These are phyloP conservation scores for Polytrichum formosum DNA, from an alignment of 225 moss, liverwort and hornwort genomes.

Conservation along the genomic window DNA sequence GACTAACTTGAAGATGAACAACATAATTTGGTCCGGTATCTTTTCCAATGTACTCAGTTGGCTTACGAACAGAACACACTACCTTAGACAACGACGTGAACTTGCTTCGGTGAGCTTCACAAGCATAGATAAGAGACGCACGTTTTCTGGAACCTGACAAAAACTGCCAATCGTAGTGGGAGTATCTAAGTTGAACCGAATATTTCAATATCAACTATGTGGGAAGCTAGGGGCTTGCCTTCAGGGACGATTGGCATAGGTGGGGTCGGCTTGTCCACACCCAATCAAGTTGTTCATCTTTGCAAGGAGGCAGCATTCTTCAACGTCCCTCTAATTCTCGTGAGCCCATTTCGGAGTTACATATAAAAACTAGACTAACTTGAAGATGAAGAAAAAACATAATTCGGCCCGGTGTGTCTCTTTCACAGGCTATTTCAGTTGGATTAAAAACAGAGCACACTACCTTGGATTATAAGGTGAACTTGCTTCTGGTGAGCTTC, in stretches of 20 bases:
- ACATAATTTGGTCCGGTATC: background rate
- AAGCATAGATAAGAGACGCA: conserved; percentile 25
- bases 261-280: too few relatives aligned
- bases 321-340: too few relatives aligned
- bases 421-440: too few relatives aligned
- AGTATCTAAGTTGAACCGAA: background rate
- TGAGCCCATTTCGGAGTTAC: too few relatives aligned
- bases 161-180: conserved; percentile 10
- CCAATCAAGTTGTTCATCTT: background rate
- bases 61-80: too few relatives aligned
- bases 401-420: background rate
- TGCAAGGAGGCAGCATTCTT: background rate
- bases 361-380: background rate
- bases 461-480: conserved; percentile 19
- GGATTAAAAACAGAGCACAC: too few relatives aligned
- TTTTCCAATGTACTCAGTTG: too few relatives aligned
- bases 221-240: too few relatives aligned
- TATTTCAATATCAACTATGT: too few relatives aligned
- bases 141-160: conserved; percentile 24
- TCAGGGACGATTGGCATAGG: too few relatives aligned
- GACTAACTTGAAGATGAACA: background rate
- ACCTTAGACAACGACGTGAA: conserved; percentile 17
- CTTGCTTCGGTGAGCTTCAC: conserved; percentile 23
- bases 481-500: conserved; percentile 25
- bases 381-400: background rate